phyloP scores from a whole-genome alignment of 306 rosid genomes.

The Pyrus pyrifolia region DNA sequence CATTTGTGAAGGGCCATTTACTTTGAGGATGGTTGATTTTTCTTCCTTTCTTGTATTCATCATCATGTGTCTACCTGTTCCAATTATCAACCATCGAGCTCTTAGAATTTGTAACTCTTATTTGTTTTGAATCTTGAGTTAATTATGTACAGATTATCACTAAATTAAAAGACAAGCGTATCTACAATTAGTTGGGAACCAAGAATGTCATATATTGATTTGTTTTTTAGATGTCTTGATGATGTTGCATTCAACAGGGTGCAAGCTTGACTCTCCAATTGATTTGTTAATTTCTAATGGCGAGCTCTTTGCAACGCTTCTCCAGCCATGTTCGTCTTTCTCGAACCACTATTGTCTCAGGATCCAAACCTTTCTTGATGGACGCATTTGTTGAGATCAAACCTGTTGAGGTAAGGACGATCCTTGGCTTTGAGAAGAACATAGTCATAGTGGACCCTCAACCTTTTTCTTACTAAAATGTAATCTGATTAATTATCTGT shows the following conservation, averaged over 20 bases:
- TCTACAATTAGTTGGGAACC: background rate
- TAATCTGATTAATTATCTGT: background rate
- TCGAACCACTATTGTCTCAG: background rate
- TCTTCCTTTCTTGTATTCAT: background rate
- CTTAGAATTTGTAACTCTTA: background rate
- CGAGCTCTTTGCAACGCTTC: background rate
- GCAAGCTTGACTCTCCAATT: background rate
- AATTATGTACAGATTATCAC: background rate
- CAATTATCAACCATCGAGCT: background rate
- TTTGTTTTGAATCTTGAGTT: background rate
- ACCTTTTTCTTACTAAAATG: background rate
- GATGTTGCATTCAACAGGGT: background rate
- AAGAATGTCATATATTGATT: background rate
- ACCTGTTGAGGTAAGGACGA: background rate
- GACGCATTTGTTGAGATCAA: background rate
- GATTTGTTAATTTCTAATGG: background rate
- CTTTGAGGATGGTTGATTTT: background rate
- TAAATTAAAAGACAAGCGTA: background rate
- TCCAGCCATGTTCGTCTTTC: background rate
- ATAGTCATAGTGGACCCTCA: background rate
- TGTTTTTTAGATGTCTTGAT: background rate
- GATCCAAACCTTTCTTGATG: background rate
- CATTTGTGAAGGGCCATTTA: background rate
- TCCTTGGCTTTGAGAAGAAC: background rate
- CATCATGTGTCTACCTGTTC: background rate